These are phyloP conservation scores for Silene latifolia DNA, from an alignment of 148 eudicot genomes.

Conservation along the genomic window DNA sequence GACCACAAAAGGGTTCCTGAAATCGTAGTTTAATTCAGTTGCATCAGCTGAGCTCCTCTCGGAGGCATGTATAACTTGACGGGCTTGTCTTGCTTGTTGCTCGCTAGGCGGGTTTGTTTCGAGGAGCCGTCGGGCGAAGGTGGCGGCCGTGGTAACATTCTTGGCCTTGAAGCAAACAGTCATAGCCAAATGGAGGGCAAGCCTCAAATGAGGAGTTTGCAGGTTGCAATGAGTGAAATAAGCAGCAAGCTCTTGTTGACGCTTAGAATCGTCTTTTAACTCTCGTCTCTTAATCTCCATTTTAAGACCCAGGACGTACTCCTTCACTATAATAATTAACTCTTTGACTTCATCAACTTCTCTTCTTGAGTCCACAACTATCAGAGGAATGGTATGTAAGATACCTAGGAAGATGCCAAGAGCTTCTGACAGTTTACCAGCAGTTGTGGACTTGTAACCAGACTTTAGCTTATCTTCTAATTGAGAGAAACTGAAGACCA, in stretches of 20 bases:
- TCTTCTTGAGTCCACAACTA: slow-evolving; percentile 83
- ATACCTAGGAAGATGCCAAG: slow-evolving; percentile 56
- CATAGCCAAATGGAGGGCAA: slow-evolving; percentile 75
- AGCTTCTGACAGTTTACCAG: slow-evolving; percentile 81
- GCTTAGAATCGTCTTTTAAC: slow-evolving; percentile 55
- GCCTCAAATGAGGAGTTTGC: slow-evolving; percentile 78
- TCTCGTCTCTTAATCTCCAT: slow-evolving; percentile 85
- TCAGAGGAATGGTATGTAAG: slow-evolving; percentile 74
- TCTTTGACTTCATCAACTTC: slow-evolving; percentile 98
- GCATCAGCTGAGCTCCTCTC: slow-evolving; percentile 78
- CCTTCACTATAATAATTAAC: slow-evolving; percentile 63
- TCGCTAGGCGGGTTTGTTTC: slow-evolving; percentile 74
- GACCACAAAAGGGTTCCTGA: slow-evolving; percentile 86
- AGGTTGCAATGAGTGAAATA: slow-evolving; percentile 93
- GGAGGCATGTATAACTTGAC: slow-evolving; percentile 72
- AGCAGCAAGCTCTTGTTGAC: slow-evolving; percentile 91
- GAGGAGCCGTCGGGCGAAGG: slow-evolving; percentile 76
- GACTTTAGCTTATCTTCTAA: slow-evolving; percentile 78
- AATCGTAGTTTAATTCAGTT: slow-evolving; percentile 73
- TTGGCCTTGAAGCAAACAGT: slow-evolving; percentile 59
- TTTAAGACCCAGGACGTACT: slow-evolving; percentile 77
- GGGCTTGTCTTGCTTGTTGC: slow-evolving; percentile 58
- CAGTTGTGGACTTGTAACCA: slow-evolving; percentile 69
- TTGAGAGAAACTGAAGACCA: slow-evolving; percentile 64
- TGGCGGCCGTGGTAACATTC: slow-evolving; percentile 69